Conservation (phyloP, 768 basidiomycete species). For the Lentinula sp. region DNA sequence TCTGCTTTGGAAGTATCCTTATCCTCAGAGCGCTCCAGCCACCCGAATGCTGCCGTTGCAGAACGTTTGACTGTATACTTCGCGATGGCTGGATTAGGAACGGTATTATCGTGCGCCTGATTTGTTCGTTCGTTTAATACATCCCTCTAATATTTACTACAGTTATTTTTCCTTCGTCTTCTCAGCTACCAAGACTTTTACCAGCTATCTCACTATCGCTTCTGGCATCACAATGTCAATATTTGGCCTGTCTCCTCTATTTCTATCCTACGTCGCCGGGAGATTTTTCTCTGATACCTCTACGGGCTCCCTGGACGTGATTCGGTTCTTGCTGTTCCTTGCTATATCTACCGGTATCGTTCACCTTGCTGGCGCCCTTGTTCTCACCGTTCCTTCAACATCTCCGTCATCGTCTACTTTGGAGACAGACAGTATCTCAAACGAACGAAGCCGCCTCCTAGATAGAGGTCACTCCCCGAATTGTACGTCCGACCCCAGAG, state of each 20-base stretch:
- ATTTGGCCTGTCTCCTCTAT: slow-evolving; percentile 78
- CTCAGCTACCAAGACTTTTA: slow-evolving; percentile 67
- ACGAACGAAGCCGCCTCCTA: not conserved
- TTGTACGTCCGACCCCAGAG: not conserved
- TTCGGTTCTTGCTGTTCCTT: slow-evolving; percentile 49
- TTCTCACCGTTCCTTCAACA: slow-evolving; percentile 21
- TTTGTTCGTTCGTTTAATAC: not conserved
- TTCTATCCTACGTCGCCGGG: slow-evolving; percentile 62
- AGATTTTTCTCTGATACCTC: slow-evolving; percentile 46
- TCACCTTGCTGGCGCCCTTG: slow-evolving; percentile 49
- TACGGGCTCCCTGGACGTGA: slow-evolving; percentile 37
- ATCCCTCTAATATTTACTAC: not conserved
- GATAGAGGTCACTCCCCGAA: slow-evolving; percentile 8
- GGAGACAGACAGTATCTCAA: not conserved
- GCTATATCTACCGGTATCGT: slow-evolving; percentile 45
- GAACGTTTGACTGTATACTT: slow-evolving; percentile 51
- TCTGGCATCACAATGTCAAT: slow-evolving; percentile 64
- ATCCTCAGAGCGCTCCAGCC: slow-evolving; percentile 30
- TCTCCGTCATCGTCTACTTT: not conserved
- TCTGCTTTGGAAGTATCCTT: slow-evolving; percentile 56
- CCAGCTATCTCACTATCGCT: slow-evolving; percentile 56
- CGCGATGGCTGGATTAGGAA: slow-evolving; percentile 59
- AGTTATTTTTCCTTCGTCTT: slow-evolving; percentile 73
- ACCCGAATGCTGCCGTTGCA: slow-evolving; percentile 40
- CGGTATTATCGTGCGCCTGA: slow-evolving; percentile 62